Evolutionary conservation across 257 asterid genomes (phyloP).

Genomic region (Parsonsia alboflavescens): DNA sequence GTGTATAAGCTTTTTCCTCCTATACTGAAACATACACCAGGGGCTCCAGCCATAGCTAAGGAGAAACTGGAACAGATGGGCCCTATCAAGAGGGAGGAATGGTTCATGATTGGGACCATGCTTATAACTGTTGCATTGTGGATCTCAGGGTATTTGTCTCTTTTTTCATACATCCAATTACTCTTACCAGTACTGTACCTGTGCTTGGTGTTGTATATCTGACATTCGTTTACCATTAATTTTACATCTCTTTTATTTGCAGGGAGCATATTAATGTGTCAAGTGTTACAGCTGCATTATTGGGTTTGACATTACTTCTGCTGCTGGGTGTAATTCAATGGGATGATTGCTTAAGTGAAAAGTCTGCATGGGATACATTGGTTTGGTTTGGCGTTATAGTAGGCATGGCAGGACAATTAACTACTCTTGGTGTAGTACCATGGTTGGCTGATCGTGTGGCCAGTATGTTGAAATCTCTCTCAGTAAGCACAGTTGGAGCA

Average conservation of each 20-base stretch:
- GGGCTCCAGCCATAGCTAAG: conserved; percentile 67
- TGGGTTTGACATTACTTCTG: conserved; percentile 59
- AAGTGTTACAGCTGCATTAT: conserved; percentile 65
- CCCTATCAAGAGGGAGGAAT: conserved; percentile 57
- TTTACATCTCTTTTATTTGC: conserved; percentile 1
- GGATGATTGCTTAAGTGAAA: conserved; percentile 78
- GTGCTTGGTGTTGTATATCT: too few species aligned
- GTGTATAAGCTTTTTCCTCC: conserved; percentile 67
- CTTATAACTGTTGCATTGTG: conserved; percentile 59
- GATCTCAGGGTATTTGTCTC: conserved; percentile 54
- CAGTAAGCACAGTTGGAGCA: conserved; percentile 43
- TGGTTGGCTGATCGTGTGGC: conserved; percentile 59
- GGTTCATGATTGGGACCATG: conserved; percentile 70
- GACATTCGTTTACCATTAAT: too few species aligned
- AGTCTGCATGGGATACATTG: conserved; percentile 75
- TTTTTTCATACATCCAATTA: not conserved
- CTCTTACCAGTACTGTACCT: too few species aligned
- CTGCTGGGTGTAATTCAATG: conserved; percentile 53
- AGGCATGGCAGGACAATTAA: conserved; percentile 70
- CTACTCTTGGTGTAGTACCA: conserved; percentile 48
- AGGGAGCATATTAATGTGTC: conserved; percentile 53
- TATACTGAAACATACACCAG: conserved; percentile 59
- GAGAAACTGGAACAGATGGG: conserved; percentile 66
- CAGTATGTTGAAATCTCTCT: conserved; percentile 37
- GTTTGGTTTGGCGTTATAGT: conserved; percentile 74